phyloP scores from a whole-genome alignment of 208 protist genomes.

The Leishmania guyanensis region DNA sequence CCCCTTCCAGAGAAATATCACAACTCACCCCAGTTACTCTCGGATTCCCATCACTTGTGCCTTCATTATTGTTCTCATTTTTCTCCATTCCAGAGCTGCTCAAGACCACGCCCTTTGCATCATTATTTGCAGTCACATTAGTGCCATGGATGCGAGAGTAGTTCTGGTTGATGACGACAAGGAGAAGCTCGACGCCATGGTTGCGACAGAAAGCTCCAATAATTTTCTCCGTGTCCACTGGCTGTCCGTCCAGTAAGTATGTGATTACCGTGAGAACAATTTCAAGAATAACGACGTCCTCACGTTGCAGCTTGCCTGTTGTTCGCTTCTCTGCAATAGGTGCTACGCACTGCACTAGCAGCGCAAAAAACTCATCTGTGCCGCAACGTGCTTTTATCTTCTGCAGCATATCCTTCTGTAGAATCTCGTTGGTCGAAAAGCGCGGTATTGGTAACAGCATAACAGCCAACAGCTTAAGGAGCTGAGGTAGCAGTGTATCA shows the following conservation, averaged over 20 bases:
- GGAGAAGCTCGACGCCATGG: constrained; percentile 81
- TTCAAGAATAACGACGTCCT: constrained; percentile 78
- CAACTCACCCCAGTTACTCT: background rate
- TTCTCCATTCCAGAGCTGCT: background rate
- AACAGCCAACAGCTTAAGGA: constrained; percentile 77
- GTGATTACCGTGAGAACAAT: constrained; percentile 75
- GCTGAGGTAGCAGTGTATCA: constrained; percentile 67
- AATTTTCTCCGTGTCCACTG: constrained; percentile 39
- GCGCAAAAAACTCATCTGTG: constrained; percentile 83
- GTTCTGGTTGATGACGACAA: constrained; percentile 88
- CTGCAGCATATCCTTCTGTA: constrained; percentile 66
- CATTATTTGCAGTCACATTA: background rate
- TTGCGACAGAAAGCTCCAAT: constrained; percentile 83
- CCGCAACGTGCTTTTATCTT: constrained; percentile 69
- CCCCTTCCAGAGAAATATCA: constrained; percentile 12
- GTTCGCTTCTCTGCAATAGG: constrained; percentile 76
- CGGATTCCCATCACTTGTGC: background rate
- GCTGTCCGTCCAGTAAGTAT: constrained; percentile 54
- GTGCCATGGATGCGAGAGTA: constrained; percentile 42
- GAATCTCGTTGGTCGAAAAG: constrained; percentile 53
- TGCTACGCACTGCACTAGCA: constrained; percentile 79
- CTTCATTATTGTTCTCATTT: background rate
- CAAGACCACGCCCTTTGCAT: background rate
- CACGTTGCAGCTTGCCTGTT: constrained; percentile 39
- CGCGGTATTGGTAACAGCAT: constrained; percentile 72